Conservation (phyloP, 164 flowering plant genomes). For the Macadamia integrifolia region DNA sequence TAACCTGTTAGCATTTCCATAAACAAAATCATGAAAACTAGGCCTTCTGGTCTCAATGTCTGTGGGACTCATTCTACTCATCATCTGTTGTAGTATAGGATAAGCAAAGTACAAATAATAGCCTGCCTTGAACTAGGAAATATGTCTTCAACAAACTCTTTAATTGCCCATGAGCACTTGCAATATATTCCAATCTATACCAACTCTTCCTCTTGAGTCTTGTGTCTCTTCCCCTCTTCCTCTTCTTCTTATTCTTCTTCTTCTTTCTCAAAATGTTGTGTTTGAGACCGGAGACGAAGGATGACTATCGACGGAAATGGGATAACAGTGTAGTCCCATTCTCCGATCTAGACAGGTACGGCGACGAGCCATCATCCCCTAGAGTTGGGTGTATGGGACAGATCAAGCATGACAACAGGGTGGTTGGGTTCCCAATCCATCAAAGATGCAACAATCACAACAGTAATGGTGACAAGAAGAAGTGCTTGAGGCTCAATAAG, state of each 20-base stretch:
- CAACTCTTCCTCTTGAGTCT: too few species aligned
- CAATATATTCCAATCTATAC: background rate
- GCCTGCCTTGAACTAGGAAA: background rate
- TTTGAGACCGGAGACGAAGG: constrained; percentile 9
- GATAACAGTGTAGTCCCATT: background rate
- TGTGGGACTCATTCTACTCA: background rate
- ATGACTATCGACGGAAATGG: background rate
- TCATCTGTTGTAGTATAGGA: background rate
- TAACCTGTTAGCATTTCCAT: background rate
- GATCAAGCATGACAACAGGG: constrained; percentile 14
- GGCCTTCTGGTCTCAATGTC: background rate
- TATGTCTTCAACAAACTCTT: background rate
- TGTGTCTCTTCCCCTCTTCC: too few species aligned
- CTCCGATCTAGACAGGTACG: background rate
- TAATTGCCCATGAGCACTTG: background rate
- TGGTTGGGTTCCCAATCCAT: background rate
- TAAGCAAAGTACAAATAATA: background rate
- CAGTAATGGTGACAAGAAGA: background rate
- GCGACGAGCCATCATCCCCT: constrained; percentile 20
- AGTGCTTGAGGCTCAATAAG: constrained; percentile 19
- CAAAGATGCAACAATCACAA: background rate
- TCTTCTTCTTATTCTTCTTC: background rate
- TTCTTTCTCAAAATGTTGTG: constrained; percentile 11
- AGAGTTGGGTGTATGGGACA: constrained; percentile 31
- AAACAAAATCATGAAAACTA: background rate